Evolutionary conservation across 75 land plant genomes (phyloP).

Genomic region (Pseudotsuga menziesii): DNA sequence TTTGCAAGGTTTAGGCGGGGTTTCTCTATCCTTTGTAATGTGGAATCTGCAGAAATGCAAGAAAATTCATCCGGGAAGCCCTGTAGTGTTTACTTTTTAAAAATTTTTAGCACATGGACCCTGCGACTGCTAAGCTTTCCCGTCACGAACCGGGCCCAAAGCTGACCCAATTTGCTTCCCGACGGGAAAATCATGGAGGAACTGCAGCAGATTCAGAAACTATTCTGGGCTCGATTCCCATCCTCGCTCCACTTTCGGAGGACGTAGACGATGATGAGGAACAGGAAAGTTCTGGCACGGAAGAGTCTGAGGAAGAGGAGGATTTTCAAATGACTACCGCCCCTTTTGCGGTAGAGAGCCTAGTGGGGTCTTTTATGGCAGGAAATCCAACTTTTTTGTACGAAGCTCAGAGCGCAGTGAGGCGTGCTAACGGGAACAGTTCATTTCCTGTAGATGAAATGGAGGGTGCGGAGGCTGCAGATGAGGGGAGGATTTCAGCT

Average conservation of each 20-base stretch:
- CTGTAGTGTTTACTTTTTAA: too few relatives aligned
- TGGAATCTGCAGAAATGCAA: too few relatives aligned
- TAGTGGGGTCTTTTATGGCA: background rate
- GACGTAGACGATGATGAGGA: background rate
- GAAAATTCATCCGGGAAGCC: too few relatives aligned
- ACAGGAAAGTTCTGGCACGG: background rate
- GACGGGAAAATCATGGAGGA: background rate
- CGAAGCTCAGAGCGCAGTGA: too few relatives aligned
- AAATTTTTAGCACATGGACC: too few relatives aligned
- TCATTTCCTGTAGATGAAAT: background rate
- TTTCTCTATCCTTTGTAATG: too few relatives aligned
- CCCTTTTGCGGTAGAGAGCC: background rate
- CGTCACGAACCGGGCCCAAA: background rate
- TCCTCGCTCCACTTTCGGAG: constrained; percentile 1
- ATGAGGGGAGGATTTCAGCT: background rate
- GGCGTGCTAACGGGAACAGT: background rate
- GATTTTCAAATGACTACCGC: background rate
- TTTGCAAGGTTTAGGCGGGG: too few relatives aligned
- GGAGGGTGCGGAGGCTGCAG: background rate
- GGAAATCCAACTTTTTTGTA: too few relatives aligned
- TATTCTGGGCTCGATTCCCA: background rate
- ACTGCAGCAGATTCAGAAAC: background rate
- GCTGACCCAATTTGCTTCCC: background rate
- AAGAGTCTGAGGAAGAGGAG: background rate
- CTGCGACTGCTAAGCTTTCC: background rate